Conservation (phyloP, 805 yeast species). For the Candida xiaguanensis region DNA sequence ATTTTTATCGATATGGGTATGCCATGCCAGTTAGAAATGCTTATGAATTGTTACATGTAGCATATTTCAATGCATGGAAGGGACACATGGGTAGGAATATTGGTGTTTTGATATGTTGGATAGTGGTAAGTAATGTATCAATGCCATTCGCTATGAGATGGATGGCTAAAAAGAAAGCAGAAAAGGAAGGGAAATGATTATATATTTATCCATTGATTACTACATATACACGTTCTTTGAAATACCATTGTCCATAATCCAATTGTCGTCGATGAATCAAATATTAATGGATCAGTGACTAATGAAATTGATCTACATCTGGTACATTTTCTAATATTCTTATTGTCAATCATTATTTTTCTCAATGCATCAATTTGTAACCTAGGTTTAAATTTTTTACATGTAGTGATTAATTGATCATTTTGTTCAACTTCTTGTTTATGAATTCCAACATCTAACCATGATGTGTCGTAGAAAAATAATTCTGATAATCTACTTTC, state of each 20-base stretch:
- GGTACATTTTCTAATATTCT: conserved; percentile 32
- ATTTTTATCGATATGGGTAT: conserved; percentile 26
- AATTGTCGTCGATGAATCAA: conserved; percentile 26
- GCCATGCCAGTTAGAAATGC: conserved; percentile 26
- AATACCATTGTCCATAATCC: conserved; percentile 60
- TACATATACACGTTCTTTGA: conserved; percentile 75
- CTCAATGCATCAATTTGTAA: conserved; percentile 34
- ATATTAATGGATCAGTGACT: conserved; percentile 36
- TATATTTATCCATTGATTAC: conserved; percentile 64
- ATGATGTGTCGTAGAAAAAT: conserved; percentile 60
- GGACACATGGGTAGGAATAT: conserved; percentile 30
- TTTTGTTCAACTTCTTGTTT: conserved; percentile 5
- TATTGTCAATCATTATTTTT: conserved; percentile 25
- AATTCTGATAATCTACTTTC: conserved; percentile 51
- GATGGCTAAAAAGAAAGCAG: conserved; percentile 14
- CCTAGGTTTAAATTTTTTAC: conserved; percentile 15
- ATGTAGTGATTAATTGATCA: background rate
- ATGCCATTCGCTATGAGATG: conserved; percentile 26
- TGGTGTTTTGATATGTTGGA: conserved; percentile 31
- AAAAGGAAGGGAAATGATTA: conserved; percentile 8
- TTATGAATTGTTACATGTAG: conserved; percentile 28
- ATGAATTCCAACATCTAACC: conserved; percentile 49
- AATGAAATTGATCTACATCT: conserved; percentile 42
- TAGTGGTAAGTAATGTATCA: conserved; percentile 19
- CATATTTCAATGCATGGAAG: conserved; percentile 30